phyloP scores from a whole-genome alignment of 768 basidiomycete genomes.

The Mrakia blollopis region DNA sequence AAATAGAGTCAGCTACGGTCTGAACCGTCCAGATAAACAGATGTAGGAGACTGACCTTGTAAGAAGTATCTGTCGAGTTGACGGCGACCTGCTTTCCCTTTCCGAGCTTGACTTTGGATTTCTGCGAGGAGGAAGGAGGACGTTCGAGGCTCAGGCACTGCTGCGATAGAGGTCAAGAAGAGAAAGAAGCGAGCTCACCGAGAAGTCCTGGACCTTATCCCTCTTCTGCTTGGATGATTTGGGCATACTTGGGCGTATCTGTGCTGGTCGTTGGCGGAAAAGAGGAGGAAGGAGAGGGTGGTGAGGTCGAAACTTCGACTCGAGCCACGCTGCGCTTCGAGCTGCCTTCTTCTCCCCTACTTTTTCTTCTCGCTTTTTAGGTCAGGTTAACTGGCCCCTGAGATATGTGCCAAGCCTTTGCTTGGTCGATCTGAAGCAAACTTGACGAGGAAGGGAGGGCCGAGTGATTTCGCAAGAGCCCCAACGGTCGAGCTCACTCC shows the following conservation, averaged over 20 bases:
- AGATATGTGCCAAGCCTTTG: no score
- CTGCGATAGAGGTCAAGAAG: neutral
- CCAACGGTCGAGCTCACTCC: no score
- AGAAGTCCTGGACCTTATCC: conserved; percentile 21
- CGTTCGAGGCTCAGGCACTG: neutral
- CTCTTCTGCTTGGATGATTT: neutral
- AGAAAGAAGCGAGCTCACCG: neutral
- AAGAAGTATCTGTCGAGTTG: conserved; percentile 92
- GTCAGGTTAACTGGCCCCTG: no score
- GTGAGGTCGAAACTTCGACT: no score
- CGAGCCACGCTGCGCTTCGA: no score
- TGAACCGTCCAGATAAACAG: no score
- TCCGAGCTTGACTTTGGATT: conserved; percentile 93
- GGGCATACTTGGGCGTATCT: neutral
- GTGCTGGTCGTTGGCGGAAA: neutral
- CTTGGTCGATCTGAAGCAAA: no score
- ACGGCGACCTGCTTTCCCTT: conserved; percentile 77
- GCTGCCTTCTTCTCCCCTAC: no score
- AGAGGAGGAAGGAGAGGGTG: no score
- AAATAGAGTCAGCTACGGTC: neutral
- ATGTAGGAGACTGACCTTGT: conserved; percentile 61
- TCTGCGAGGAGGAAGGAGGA: conserved; percentile 52
- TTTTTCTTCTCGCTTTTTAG: no score
- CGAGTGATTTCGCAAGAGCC: no score
- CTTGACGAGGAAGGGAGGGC: no score